Conservation (phyloP, 345 rosid species). For the Dimocarpus longan region DNA sequence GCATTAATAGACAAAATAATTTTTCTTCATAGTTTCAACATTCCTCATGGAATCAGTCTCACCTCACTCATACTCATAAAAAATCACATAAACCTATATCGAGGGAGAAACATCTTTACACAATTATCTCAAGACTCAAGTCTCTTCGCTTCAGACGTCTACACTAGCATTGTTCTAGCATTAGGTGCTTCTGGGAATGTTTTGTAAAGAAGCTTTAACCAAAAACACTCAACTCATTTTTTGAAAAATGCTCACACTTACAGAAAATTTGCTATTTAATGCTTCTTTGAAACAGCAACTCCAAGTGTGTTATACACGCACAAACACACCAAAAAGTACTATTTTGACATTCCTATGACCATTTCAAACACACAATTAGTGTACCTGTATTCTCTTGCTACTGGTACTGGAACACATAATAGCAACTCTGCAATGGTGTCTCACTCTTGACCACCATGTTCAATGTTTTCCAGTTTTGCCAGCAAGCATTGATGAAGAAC, state of each 20-base stretch:
- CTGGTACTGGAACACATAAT: not conserved
- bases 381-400: not conserved
- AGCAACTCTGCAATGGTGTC: not conserved
- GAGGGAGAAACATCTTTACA: not conserved
- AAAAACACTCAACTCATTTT: too few species aligned
- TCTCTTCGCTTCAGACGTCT: not conserved
- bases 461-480: not conserved
- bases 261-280: too few species aligned
- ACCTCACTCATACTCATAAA: not conserved
- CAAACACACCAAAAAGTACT: not conserved
- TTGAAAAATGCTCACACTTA: too few species aligned
- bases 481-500: not conserved
- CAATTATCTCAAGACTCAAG: not conserved
- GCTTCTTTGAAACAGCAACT: too few species aligned
- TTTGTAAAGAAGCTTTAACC: too few species aligned
- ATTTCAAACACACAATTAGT: not conserved
- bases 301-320: too few species aligned
- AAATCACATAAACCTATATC: not conserved
- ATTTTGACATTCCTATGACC: not conserved
- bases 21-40: too few species aligned
- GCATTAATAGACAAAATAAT: too few species aligned
- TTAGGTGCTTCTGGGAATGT: not conserved
- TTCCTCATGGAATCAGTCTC: not conserved
- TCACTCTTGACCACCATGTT: not conserved
- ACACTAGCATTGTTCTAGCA: not conserved